Percentiles rank a stretch among this genome's conserved stretches.
phyloP scores from a whole-genome alignment of 2,329 filamentous ascomycete species.

The Decorospora gaudefroyi region DNA sequence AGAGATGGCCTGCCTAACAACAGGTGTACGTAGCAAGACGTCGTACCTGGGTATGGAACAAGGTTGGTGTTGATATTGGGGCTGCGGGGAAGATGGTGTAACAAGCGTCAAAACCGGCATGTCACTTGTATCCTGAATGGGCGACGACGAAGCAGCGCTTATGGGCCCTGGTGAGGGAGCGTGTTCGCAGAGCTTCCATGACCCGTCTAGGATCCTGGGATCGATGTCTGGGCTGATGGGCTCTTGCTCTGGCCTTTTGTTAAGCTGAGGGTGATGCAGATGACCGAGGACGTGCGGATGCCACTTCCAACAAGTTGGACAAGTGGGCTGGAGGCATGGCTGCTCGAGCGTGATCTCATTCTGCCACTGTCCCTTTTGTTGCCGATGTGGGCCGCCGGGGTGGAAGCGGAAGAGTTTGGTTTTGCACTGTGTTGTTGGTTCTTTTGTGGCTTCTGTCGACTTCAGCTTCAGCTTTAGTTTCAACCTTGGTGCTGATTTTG shows the following conservation, averaged over 20 bases:
- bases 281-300: conserved; percentile 15
- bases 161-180: too few species aligned
- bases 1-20: not conserved
- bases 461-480: not conserved
- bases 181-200: too few species aligned
- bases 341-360: conserved; percentile 14
- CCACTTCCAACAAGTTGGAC: conserved; percentile 21
- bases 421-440: conserved; percentile 19
- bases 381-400: conserved; percentile 19
- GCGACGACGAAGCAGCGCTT: too few species aligned
- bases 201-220: conserved; percentile 6
- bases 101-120: too few species aligned
- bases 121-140: too few species aligned
- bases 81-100: too few species aligned
- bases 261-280: not conserved
- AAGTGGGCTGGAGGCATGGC: conserved; percentile 23
- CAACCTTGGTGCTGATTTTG: not conserved
- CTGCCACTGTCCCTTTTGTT: conserved; percentile 3
- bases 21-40: not conserved
- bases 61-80: not conserved
- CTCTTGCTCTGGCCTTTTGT: not conserved
- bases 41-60: not conserved
- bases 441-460: not conserved
- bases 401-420: conserved; percentile 21
- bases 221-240: conserved; percentile 1